Conservation (phyloP, 768 basidiomycete species). For the Tephrocybe rancida region DNA sequence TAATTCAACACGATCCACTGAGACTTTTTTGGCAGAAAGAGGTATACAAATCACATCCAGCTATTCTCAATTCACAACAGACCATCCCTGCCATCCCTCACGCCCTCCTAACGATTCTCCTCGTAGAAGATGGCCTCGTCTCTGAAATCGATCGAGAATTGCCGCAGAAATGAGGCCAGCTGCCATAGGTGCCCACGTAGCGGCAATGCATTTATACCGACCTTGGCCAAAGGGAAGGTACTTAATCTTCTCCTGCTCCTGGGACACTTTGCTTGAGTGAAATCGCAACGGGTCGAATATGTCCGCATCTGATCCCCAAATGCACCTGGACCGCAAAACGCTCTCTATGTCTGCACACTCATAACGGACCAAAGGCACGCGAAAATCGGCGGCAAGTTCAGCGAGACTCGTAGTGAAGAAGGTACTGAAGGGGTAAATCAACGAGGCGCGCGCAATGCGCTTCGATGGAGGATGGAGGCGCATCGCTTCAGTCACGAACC, state of each 20-base stretch:
- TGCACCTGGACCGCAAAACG: conserved; percentile 30
- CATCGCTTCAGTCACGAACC: conserved; percentile 45
- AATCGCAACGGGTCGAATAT: conserved; percentile 48
- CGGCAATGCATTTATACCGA: conserved; percentile 47
- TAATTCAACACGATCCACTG: too few species aligned
- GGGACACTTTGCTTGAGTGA: conserved; percentile 18
- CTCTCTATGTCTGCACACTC: conserved; percentile 38
- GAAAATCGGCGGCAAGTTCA: not conserved
- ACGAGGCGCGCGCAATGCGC: conserved; percentile 38
- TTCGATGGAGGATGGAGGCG: conserved; percentile 54
- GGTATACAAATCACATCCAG: too few species aligned
- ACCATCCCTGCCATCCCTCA: conserved; percentile 51
- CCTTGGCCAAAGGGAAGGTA: conserved; percentile 53
- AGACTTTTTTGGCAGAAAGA: too few species aligned
- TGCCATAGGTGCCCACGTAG: conserved; percentile 52
- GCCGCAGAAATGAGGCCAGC: conserved; percentile 49
- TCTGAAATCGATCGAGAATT: conserved; percentile 35
- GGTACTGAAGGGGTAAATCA: not conserved
- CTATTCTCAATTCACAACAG: conserved; percentile 5
- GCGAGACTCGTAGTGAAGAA: not conserved
- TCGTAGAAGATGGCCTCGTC: conserved; percentile 25
- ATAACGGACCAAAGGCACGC: conserved; percentile 13
- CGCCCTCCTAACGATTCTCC: conserved; percentile 37
- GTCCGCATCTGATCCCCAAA: conserved; percentile 38
- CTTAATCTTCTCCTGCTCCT: conserved; percentile 20